Conservation (phyloP, 108 stramenopile species). For the Cyclotella cryptica region DNA sequence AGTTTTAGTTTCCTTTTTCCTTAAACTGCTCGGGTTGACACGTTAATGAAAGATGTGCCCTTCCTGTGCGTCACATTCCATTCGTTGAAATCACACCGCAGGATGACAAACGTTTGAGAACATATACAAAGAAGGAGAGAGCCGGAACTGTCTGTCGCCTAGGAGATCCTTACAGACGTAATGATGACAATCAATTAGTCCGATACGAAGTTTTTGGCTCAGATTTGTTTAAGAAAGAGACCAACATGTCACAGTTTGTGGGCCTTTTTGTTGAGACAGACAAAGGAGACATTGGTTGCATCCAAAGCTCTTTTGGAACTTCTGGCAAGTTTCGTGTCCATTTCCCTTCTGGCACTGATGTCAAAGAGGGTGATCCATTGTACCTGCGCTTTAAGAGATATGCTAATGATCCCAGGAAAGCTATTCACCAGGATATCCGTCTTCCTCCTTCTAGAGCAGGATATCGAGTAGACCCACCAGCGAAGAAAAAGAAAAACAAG, state of each 20-base stretch:
- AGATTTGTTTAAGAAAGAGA: conserved; percentile 91
- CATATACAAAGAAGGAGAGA: conserved; percentile 85
- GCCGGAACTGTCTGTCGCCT: conserved; percentile 65
- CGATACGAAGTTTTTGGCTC: conserved; percentile 88
- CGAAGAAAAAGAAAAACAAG: conserved; percentile 62
- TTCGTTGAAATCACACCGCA: not conserved
- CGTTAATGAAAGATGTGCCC: not conserved
- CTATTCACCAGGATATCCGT: conserved; percentile 80
- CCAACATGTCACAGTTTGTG: conserved; percentile 87
- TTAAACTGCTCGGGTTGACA: not conserved
- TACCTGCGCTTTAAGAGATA: conserved; percentile 85
- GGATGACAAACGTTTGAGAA: conserved; percentile 58
- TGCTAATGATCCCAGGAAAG: conserved; percentile 79
- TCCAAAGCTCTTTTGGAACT: conserved; percentile 91
- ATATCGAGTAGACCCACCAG: conserved; percentile 63
- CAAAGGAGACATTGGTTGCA: conserved; percentile 78
- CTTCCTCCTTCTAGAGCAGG: conserved; percentile 72
- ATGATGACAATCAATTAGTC: conserved; percentile 75
- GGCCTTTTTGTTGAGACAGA: conserved; percentile 85
- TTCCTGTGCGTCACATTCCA: not conserved
- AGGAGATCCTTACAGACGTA: conserved; percentile 81
- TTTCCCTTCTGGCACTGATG: conserved; percentile 84
- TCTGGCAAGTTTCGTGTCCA: conserved; percentile 90
- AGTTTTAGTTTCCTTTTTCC: not conserved
- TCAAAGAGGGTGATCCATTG: conserved; percentile 73